A percentile compares a stretch with the other conserved stretches of the same genome.
These are phyloP conservation scores for Periconia digitata DNA, from an alignment of 2,329 filamentous ascomycete genomes.

Conservation along the genomic window DNA sequence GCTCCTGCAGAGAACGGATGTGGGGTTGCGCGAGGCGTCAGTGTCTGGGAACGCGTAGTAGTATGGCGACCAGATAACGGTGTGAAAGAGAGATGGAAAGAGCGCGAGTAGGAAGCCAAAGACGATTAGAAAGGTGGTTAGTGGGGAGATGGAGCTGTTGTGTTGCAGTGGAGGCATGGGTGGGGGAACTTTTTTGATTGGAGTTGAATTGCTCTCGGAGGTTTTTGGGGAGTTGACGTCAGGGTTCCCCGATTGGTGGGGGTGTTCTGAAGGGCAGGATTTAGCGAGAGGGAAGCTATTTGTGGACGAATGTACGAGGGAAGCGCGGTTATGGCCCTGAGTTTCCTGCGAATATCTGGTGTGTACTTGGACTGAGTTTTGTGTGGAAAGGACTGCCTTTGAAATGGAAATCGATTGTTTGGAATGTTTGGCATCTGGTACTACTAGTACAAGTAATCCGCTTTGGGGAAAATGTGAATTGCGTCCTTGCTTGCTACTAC, in stretches of 20 bases:
- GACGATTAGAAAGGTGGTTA: conserved; percentile 50
- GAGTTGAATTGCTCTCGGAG: conserved; percentile 2
- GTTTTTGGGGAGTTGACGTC: conserved; percentile 17
- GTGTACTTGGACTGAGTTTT: not conserved
- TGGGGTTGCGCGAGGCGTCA: conserved; percentile 15
- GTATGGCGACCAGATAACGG: conserved; percentile 43
- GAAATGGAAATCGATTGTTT: not conserved
- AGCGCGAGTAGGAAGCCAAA: conserved; percentile 53
- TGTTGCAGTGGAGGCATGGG: conserved; percentile 21
- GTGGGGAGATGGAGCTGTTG: conserved; percentile 32
- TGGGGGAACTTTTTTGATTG: not conserved
- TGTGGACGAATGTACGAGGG: too few relatives aligned
- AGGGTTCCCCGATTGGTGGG: conserved; percentile 8
- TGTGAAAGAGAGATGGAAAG: conserved; percentile 51
- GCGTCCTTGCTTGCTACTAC: conserved; percentile 17
- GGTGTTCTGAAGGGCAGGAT: conserved; percentile 9
- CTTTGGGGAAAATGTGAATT: not conserved
- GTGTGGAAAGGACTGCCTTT: not conserved
- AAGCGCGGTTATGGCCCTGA: too few relatives aligned
- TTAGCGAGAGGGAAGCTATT: conserved; percentile 3
- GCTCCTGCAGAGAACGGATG: conserved; percentile 23
- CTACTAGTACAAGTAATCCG: not conserved
- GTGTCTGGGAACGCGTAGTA: conserved; percentile 27
- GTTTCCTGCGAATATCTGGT: not conserved
- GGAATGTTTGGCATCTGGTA: not conserved